Evolutionary conservation across 257 asterid species (phyloP).

Genomic region (Fraxinus cuspidata): DNA sequence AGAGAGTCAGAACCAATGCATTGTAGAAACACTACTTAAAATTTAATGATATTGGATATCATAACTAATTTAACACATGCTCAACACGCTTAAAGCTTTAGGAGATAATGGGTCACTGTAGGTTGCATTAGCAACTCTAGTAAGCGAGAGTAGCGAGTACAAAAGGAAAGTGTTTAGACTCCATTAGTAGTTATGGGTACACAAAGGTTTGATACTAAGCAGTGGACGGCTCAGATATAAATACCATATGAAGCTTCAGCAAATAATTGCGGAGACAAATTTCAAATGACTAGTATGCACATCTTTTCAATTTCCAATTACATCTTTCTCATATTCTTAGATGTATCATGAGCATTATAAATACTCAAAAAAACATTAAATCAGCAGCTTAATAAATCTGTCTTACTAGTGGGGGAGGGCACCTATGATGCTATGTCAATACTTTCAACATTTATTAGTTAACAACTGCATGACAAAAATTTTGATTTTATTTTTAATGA

Average conservation of each 20-base stretch:
- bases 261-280: constrained; percentile 5
- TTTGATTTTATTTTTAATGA: not conserved
- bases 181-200: not conserved
- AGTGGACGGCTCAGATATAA: not conserved
- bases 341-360: not conserved
- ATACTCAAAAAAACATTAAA: no score
- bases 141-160: not conserved
- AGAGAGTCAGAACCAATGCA: not conserved
- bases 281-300: not conserved
- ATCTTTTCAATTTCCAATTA: not conserved
- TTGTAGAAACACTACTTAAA: not conserved
- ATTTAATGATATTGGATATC: not conserved
- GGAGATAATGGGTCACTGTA: not conserved
- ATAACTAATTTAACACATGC: not conserved
- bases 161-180: not conserved
- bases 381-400: not conserved
- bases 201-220: not conserved
- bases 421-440: not conserved
- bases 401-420: not conserved
- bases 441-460: not conserved
- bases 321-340: not conserved
- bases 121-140: not conserved
- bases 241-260: not conserved
- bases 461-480: not conserved
- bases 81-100: not conserved